These are phyloP conservation scores for Sarocladium brachiariae DNA, from an alignment of 2,329 filamentous ascomycete species.

Conservation along the genomic window DNA sequence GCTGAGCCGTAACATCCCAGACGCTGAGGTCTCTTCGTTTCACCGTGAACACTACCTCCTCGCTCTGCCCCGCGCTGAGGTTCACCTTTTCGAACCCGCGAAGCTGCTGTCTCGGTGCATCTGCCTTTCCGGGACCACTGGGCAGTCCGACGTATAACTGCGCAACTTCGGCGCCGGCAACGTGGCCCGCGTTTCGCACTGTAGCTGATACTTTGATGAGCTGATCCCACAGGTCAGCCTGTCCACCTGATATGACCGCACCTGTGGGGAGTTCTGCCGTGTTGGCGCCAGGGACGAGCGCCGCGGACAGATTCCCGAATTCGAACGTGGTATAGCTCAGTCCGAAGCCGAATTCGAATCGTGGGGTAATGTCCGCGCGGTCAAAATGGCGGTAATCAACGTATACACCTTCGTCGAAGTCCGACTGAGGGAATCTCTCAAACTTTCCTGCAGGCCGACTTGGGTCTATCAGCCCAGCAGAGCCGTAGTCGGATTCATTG, in stretches of 20 bases:
- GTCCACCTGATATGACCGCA: conserved; percentile 41
- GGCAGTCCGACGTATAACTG: conserved; percentile 31
- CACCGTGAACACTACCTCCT: conserved; percentile 44
- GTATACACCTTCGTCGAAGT: conserved; percentile 57
- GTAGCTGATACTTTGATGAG: conserved; percentile 31
- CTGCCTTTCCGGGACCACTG: conserved; percentile 17
- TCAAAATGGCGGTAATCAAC: conserved; percentile 65
- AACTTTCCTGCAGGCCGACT: conserved; percentile 25
- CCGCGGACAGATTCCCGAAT: conserved; percentile 25
- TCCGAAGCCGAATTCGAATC: conserved; percentile 62
- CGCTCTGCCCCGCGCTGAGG: conserved; percentile 40
- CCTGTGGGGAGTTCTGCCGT: conserved; percentile 19
- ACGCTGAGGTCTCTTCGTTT: conserved; percentile 59
- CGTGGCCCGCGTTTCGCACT: conserved; percentile 39
- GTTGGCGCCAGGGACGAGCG: conserved; percentile 18
- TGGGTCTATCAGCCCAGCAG: conserved; percentile 27
- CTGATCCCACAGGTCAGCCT: conserved; percentile 45
- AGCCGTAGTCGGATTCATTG: conserved; percentile 40
- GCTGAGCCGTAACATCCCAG: conserved; percentile 55
- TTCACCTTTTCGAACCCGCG: conserved; percentile 59
- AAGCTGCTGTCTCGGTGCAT: conserved; percentile 53
- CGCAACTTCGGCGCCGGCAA: conserved; percentile 25
- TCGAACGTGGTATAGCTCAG: conserved; percentile 61
- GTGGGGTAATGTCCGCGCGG: conserved; percentile 48
- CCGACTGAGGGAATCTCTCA: conserved; percentile 22